Evolutionary conservation across 257 asterid species (phyloP), one percentile per base, ranked within the genome.

Genomic region (Thymus quinquecostatus): DNA sequence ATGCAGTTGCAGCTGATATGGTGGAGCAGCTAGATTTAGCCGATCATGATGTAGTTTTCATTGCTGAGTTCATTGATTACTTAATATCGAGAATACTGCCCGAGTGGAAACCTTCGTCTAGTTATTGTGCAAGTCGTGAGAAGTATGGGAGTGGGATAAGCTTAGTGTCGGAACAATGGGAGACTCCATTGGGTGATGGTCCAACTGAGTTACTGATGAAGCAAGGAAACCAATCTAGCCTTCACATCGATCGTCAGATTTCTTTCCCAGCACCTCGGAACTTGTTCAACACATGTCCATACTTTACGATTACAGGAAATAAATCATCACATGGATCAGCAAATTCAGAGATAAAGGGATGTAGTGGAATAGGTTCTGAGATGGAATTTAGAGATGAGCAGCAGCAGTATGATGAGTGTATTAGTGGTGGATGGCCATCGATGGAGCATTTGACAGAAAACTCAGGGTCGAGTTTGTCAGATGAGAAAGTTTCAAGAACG

Each of bases 1-100:
- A 82, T 7, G 84, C 90, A 2, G 87, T 88, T 28, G 92, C 95
- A n/a, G 85, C 89, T 12, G 97, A 91, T 83, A 88, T 91, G 96
- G 91, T 87, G 54, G 96, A 91, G 75, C 91, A 84, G 21, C 80
- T 91, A 32, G 82, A 86, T n/a, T 75, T 90, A 60, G 83, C 86
- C 5, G 89, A 90, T 75, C 93, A 86, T 38, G 93, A 88, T 57
- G 89, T 90, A 10, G 81, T 45, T 53, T 86, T 90, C 78, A 88
- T 90, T 48, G 96, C 96, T 1, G 92, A 86, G 71, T 86, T 88
- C 57, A 90, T 90, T 44, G 88, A 90, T 78, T 82, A 64, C 75
- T 75, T 83, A 34, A 75, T 90, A 36, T 68, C 59, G 81, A 84
- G 62, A 64, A 80, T 88, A 41, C 70, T 80, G 28, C 93, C 96